These are phyloP conservation scores for Cutaneotrichosporon cutaneum DNA, from an alignment of 1,284 basidiomycete species.

Conservation along the genomic window DNA sequence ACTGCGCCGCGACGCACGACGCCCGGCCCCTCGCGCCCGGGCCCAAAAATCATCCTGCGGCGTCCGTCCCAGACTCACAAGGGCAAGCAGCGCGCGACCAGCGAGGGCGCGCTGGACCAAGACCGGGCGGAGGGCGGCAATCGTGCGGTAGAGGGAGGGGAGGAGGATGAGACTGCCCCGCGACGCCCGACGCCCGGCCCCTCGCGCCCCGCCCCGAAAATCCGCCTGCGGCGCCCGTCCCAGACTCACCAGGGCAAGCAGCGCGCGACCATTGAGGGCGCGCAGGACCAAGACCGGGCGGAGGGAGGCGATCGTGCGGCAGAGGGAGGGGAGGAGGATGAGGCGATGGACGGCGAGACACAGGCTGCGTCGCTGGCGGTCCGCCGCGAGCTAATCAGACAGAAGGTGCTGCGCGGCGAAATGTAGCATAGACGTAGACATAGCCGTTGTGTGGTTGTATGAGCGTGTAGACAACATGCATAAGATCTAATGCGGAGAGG, in stretches of 20 bases:
- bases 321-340: conserved; percentile 5
- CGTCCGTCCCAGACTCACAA: background rate
- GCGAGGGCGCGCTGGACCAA: background rate
- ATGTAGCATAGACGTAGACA: background rate
- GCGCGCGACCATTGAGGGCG: background rate
- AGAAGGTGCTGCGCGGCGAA: conserved; percentile 6
- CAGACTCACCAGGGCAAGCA: background rate
- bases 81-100: background rate
- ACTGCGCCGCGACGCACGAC: background rate
- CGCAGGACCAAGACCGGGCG: conserved; percentile 8
- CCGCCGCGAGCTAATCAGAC: conserved; percentile 1
- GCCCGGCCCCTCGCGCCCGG: background rate
- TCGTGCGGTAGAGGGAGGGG: background rate
- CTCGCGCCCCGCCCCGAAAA: background rate
- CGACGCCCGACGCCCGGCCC: background rate
- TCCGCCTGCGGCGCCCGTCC: too few species aligned
- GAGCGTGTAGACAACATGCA: background rate
- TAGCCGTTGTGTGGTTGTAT: background rate
- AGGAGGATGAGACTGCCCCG: too few species aligned
- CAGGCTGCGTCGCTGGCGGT: background rate
- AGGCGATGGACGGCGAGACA: background rate
- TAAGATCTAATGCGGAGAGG: background rate
- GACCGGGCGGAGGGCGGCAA: background rate
- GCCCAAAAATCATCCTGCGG: background rate
- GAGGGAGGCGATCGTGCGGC: conserved; percentile 14